A percentile compares a stretch with the other conserved stretches of the same genome.
phyloP scores from a whole-genome alignment of 345 rosid genomes.

The Eutrema japonicum region DNA sequence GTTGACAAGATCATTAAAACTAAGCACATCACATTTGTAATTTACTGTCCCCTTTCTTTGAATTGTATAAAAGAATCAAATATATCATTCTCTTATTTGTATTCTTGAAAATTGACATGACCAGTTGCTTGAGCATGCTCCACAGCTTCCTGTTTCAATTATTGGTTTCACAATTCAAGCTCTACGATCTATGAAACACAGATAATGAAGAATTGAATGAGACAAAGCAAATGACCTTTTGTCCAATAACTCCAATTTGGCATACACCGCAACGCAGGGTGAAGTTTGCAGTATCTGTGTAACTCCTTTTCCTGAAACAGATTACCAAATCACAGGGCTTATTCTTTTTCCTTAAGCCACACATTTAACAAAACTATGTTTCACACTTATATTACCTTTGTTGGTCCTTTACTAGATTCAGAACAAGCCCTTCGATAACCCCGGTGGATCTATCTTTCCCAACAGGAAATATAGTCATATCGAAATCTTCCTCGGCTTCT shows the following conservation, averaged over 20 bases:
- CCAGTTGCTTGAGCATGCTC: slow-evolving; percentile 97
- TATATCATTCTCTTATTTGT: slow-evolving; percentile 46
- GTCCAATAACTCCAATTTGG: slow-evolving; percentile 88
- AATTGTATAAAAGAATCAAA: slow-evolving; percentile 20
- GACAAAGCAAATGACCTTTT: slow-evolving; percentile 59
- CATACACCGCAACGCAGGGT: slow-evolving; percentile 93
- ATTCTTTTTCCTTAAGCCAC: slow-evolving; percentile 9
- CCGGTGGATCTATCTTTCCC: slow-evolving; percentile 66
- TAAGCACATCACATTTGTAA: not conserved
- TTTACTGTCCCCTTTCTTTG: slow-evolving; percentile 14
- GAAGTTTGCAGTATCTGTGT: slow-evolving; percentile 81
- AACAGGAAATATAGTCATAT: slow-evolving; percentile 77
- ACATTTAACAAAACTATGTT: slow-evolving; percentile 2
- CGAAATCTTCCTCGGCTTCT: slow-evolving; percentile 91
- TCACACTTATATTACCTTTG: slow-evolving; percentile 56
- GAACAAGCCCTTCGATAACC: slow-evolving; percentile 57
- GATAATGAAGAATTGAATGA: not conserved
- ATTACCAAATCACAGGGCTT: slow-evolving; percentile 17
- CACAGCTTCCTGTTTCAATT: slow-evolving; percentile 71
- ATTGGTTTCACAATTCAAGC: not conserved
- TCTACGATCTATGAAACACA: slow-evolving; percentile 20
- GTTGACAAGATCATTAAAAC: not conserved
- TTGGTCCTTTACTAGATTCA: slow-evolving; percentile 73
- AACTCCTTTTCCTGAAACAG: slow-evolving; percentile 74
- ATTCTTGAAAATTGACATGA: slow-evolving; percentile 92